Base-by-base conservation (phyloP, 2,329 filamentous ascomycete genomes). In the Aschersonia sp. region DNA sequence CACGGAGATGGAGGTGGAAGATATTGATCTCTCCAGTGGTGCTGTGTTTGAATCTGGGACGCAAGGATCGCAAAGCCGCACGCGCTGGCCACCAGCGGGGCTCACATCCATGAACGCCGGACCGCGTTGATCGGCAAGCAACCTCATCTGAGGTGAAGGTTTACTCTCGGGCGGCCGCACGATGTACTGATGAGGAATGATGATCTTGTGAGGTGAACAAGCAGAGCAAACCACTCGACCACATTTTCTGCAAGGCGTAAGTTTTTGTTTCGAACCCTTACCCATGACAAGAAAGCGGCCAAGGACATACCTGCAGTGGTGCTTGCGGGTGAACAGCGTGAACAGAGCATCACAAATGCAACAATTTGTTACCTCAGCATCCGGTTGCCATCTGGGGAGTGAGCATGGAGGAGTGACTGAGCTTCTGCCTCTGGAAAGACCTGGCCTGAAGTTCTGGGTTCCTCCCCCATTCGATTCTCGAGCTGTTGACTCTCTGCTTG, bases 121-220 rank as follows among this genome's bases (percentile, higher is more conserved):
- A 52, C 59, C 59, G 2, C 72, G 58, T 47, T 65, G 58, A 51
- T 71, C 62, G 51, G 64, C 61, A 54, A 69, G 57, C 12, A 65
- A 47, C 31, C 58, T 57, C 31, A 59, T 58, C 54, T 65, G 56
- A 51, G 65, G 54, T 51, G 62, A 56, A 51, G 65, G 58, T 50
- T 74, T 69, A 40, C 62, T 52, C 49, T 61, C 72, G 1, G 85
- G 84, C 3, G 86, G 85, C 45, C 84, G 83, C 30, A 96, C 89
- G 54, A 97, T 95, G 62, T 87, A 97, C 60, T 92, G 86, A 54
- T 89, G 78, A 1, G 91, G 91, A 53, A 97, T 96, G 3, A 86
- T 94, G 60, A 97, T 97, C 51, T 89, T 80, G 64, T 97, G 91
- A 3, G 91, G 91, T 3, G 91, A 96, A 67, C 91, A 97, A 28